phyloP scores from a whole-genome alignment of 176 grass and related monocot genomes.

The Chrysopogon serrulatus region DNA sequence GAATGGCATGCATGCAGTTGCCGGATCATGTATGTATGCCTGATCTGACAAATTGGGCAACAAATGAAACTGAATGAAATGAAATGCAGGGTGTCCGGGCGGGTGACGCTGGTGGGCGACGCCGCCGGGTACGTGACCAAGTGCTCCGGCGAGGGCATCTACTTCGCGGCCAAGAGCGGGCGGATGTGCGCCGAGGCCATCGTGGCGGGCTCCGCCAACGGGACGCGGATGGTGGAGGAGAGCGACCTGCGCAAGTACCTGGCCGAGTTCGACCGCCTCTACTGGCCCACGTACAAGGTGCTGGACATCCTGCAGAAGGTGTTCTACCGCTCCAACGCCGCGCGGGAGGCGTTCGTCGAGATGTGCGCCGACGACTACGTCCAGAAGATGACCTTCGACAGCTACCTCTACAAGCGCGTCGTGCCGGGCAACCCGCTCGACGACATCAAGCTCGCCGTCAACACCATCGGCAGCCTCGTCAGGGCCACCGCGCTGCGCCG shows the following conservation, averaged over 20 bases:
- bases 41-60: neutral
- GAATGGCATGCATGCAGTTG: neutral
- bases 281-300: conserved; percentile 99
- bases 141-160: conserved; percentile 98
- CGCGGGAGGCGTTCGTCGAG: conserved; percentile 93
- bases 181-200: conserved; percentile 90
- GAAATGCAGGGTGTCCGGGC: conserved; percentile 43
- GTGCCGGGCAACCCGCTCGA: conserved; percentile 95
- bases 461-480: conserved; percentile 94
- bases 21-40: neutral
- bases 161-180: conserved; percentile 96
- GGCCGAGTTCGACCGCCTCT: conserved; percentile 80
- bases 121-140: conserved; percentile 98
- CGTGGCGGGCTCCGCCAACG: conserved; percentile 75
- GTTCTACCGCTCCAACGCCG: conserved; percentile 95
- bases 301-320: conserved; percentile 98
- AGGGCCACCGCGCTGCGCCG: conserved; percentile 75
- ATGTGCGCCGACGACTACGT: conserved; percentile 99
- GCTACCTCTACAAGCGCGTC: conserved; percentile 97
- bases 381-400: conserved; percentile 98
- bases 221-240: conserved; percentile 82
- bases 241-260: conserved; percentile 94
- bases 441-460: conserved; percentile 90
- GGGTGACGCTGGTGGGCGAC: conserved; percentile 82
- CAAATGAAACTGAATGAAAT: neutral